Evolutionary conservation across 805 yeast genomes (phyloP), one percentile per base, ranked within the genome.

Genomic region (Kluyveromyces starmeri): DNA sequence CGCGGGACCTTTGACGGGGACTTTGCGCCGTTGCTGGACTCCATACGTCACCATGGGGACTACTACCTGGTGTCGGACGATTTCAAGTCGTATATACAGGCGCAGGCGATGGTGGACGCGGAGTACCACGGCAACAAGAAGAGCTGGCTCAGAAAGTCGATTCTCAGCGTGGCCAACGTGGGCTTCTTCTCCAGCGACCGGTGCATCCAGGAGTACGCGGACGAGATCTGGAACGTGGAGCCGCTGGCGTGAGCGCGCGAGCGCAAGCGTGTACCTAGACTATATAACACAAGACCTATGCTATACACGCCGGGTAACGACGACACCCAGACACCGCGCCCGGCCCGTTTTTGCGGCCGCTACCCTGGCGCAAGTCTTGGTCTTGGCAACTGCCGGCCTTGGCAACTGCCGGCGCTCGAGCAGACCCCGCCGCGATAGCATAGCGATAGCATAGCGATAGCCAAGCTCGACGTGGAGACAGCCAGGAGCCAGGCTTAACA

Each of bases 151-250:
- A 76, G 73, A 58, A 85, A 83, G 63, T 64, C 80, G 28, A 81
- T 86, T 40, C 59, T 68, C 41, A 73, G 82, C 47, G 96, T 86
- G 37, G 94, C 96, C 36, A 83, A 83, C 57, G 82, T 83, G 79
- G 96, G 96, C 6, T 88, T 84, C 71, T 86, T 86, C 65, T 73
- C 83, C 42, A 76, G 88, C 42, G 96, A 86, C 59, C 71, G 96
- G 60, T 84, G 94, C 57, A 82, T 86, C 52, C 81, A 78, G 50
- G 96, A 86, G 58, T 86, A 86, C 47, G 94, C 96, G 21, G 95
- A 83, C 45, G 73, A 78, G 42, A 85, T 86, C 50, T 86, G 96
- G 96, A 81, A 86, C 52, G 73, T 85, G 42, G 95, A 86, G 63
- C 94, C 95, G 24, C 48, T 63, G 22, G 46, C 46, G 28, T 44